Conservation (phyloP, 192 early-diverging fungal species). For the Spizellomyces punctatus region DNA sequence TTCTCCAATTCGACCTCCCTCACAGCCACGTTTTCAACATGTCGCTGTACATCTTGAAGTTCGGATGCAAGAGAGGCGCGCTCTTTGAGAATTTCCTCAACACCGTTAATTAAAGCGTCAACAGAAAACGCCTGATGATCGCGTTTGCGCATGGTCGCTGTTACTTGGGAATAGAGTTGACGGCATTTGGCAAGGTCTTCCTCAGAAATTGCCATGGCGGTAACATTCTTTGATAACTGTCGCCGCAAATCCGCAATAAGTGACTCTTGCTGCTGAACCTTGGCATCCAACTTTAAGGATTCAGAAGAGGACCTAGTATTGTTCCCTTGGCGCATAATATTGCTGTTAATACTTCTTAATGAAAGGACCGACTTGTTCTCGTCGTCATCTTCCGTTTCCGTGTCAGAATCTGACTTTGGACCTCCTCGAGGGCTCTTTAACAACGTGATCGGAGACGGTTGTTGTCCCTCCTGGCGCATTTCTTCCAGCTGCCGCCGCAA, state of each 20-base stretch:
- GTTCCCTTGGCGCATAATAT: too few species aligned
- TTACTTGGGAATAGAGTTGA: conserved; percentile 1
- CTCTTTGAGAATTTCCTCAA: conserved; percentile 8
- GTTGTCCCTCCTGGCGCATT: not conserved
- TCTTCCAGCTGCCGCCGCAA: conserved; percentile 26
- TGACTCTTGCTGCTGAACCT: not conserved
- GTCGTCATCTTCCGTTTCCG: too few species aligned
- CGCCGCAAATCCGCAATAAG: conserved; percentile 14
- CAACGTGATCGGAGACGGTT: too few species aligned
- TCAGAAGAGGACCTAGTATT: too few species aligned
- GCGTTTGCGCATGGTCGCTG: not conserved
- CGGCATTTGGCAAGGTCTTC: not conserved
- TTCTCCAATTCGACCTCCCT: conserved; percentile 2
- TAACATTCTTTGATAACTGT: conserved; percentile 2
- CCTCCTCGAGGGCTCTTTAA: too few species aligned
- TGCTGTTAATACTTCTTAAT: too few species aligned
- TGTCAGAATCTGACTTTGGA: too few species aligned
- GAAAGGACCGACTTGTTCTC: too few species aligned
- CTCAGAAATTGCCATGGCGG: not conserved
- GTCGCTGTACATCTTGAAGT: conserved; percentile 13
- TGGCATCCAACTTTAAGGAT: not conserved
- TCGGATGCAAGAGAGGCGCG: not conserved
- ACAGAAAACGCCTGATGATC: conserved; percentile 12
- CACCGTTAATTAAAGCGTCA: conserved; percentile 14
- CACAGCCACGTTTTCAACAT: not conserved